Evolutionary conservation across 257 asterid genomes (phyloP).

Genomic region (Lavandula angustifolia): DNA sequence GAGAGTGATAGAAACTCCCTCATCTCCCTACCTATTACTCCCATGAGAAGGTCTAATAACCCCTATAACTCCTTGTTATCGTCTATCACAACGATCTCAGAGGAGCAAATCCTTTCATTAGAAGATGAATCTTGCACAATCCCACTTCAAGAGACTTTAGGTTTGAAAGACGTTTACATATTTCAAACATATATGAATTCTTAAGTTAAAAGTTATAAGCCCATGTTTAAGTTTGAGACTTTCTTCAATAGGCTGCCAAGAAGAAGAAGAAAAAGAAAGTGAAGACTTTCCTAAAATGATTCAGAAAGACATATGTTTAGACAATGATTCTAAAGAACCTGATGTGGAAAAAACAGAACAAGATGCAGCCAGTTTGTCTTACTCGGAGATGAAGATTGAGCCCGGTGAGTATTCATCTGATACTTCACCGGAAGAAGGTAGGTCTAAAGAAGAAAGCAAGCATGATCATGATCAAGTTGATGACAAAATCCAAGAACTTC

Average conservation of each 20-base stretch:
- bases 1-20: slow-evolving; percentile 37
- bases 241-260: slow-evolving; percentile 4
- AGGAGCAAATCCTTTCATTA: slow-evolving; percentile 33
- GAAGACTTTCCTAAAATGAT: slow-evolving; percentile 21
- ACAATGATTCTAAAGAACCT: slow-evolving; percentile 32
- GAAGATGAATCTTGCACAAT: slow-evolving; percentile 34
- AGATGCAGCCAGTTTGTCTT: slow-evolving; percentile 42
- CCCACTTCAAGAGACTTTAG: slow-evolving; percentile 45
- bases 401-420: slow-evolving; percentile 48
- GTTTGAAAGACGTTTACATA: slow-evolving; percentile 34
- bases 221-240: not conserved
- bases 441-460: slow-evolving; percentile 38
- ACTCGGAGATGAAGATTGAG: slow-evolving; percentile 58
- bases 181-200: not conserved
- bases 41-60: slow-evolving; percentile 36
- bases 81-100: slow-evolving; percentile 5
- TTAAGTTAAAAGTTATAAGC: not conserved
- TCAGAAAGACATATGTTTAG: slow-evolving; percentile 29
- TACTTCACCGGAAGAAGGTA: slow-evolving; percentile 56
- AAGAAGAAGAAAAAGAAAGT: not conserved
- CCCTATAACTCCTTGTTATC: slow-evolving; percentile 12
- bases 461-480: slow-evolving; percentile 1
- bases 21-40: slow-evolving; percentile 33
- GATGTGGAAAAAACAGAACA: slow-evolving; percentile 38
- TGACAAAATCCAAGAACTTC: not conserved